These are phyloP conservation scores for Paecilomyces dactylethromorphus DNA, from an alignment of 2,329 filamentous ascomycete species.

Conservation along the genomic window DNA sequence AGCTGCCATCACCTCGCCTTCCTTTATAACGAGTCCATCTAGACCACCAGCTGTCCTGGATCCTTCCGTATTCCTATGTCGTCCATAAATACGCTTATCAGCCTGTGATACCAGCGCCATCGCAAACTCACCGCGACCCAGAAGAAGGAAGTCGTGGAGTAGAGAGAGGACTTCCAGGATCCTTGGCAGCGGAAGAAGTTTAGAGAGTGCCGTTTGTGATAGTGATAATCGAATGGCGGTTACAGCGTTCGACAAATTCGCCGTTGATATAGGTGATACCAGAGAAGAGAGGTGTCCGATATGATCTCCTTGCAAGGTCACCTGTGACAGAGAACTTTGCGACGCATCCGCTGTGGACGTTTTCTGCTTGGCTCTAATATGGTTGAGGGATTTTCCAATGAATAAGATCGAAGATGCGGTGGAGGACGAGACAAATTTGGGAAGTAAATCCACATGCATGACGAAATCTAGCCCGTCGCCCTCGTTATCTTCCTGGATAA, in stretches of 20 bases:
- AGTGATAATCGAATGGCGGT: conserved; percentile 71
- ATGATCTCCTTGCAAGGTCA: conserved; percentile 41
- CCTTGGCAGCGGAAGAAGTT: conserved; percentile 68
- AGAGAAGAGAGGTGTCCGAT: conserved; percentile 59
- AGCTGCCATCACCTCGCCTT: conserved; percentile 75
- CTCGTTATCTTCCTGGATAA: conserved; percentile 53
- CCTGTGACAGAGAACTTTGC: conserved; percentile 50
- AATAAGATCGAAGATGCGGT: conserved; percentile 83
- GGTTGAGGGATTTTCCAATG: conserved; percentile 81
- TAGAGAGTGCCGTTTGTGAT: conserved; percentile 76
- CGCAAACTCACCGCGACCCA: conserved; percentile 86
- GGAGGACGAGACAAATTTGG: conserved; percentile 67
- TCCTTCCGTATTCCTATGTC: conserved; percentile 56
- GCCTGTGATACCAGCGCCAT: conserved; percentile 80
- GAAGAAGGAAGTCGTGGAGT: conserved; percentile 77
- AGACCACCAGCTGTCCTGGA: conserved; percentile 50
- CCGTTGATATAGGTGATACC: conserved; percentile 65
- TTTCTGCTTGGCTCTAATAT: conserved; percentile 56
- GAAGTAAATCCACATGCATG: conserved; percentile 57
- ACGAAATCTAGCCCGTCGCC: conserved; percentile 50
- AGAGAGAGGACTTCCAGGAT: conserved; percentile 72
- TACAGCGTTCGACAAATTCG: conserved; percentile 65
- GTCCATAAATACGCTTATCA: conserved; percentile 68
- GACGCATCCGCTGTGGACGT: conserved; percentile 24
- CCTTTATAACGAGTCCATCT: conserved; percentile 66